These are phyloP conservation scores for Polygonum aviculare DNA, from an alignment of 148 eudicot species.

Conservation along the genomic window DNA sequence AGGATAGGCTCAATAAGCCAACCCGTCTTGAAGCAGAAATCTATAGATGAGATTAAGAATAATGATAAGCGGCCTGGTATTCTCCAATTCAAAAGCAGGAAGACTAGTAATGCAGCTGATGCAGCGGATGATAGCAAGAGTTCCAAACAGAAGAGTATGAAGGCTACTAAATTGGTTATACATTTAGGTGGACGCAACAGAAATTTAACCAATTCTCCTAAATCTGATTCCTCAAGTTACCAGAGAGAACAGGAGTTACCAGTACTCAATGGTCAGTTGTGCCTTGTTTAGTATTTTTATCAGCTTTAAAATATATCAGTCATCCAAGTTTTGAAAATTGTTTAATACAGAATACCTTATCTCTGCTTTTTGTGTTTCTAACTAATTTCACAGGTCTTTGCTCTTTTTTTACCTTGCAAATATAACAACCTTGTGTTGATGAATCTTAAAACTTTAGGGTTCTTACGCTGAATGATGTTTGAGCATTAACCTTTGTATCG, in stretches of 20 bases:
- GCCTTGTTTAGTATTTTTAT: neutral
- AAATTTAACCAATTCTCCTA: conserved; percentile 53
- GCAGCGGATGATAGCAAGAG: conserved; percentile 38
- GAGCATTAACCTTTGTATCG: neutral
- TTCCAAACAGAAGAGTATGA: conserved; percentile 34
- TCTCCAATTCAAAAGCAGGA: conserved; percentile 44
- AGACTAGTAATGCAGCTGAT: conserved; percentile 20
- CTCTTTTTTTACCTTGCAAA: neutral
- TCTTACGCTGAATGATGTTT: neutral
- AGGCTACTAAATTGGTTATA: conserved; percentile 82
- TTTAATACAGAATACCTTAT: neutral
- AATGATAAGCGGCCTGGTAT: conserved; percentile 31
- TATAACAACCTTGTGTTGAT: neutral
- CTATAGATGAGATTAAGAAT: conserved; percentile 43
- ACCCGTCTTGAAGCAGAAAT: conserved; percentile 46
- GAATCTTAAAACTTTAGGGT: neutral
- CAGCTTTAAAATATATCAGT: neutral
- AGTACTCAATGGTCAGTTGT: conserved; percentile 45
- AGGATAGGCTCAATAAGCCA: conserved; percentile 35
- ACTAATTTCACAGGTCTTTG: neutral
- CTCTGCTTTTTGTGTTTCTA: neutral
- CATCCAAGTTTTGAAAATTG: neutral
- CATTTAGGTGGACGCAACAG: conserved; percentile 73
- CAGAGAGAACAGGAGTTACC: conserved; percentile 49
- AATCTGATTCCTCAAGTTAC: conserved; percentile 61